Base-by-base conservation (phyloP, 2,329 filamentous ascomycete species). In the Fusarium nematophilum region DNA sequence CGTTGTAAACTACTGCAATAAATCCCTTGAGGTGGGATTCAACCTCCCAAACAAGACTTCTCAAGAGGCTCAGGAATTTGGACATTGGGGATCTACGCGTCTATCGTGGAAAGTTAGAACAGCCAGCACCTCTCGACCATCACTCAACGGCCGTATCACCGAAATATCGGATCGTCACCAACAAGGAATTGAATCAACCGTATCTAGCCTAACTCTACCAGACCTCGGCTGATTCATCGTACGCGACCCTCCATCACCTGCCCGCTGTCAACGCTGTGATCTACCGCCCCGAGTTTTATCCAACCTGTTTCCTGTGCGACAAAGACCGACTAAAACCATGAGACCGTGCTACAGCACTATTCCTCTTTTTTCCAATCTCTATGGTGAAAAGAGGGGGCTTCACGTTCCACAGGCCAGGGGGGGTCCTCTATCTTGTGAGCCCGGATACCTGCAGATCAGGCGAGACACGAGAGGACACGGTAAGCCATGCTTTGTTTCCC, bases 381-480 rank as follows among this genome's bases (percentile, higher is more conserved):
- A n/a, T n/a, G 9, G n/a, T 4, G 1, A 11, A 15, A 38, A 27
- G 23, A 33, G 23, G 25, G 44, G 33, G 9, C 11, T 14, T 13
- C 9, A n/a, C 13, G 33, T 56, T 25, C 9, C 33, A 60, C 37
- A 25, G 43, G 34, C 11, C 14, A 29, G 33, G 44, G 44, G 33
- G 44, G 59, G 34, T 37, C 29, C 39, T 48, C 18, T 14, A 48
- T 53, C 42, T 26, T 57, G 45, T 64, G 45, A 33, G 29, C 21
- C 3, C 45, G 59, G 59, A 11, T 42, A 29, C 25, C 38, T 60
- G 45, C 59, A 62, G 23, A 3, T 25, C 23, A 17, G 42, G 42
- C 44, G 29, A 37, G 15, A 8, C 10, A 9, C 5, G 25, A 27
- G 36, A 15, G n/a, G n/a, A n/a, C n/a, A n/a, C 11, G 25, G 31